Evolutionary conservation across 176 grass and related monocot species (phyloP).

Genomic region (Panicum miliaceum): DNA sequence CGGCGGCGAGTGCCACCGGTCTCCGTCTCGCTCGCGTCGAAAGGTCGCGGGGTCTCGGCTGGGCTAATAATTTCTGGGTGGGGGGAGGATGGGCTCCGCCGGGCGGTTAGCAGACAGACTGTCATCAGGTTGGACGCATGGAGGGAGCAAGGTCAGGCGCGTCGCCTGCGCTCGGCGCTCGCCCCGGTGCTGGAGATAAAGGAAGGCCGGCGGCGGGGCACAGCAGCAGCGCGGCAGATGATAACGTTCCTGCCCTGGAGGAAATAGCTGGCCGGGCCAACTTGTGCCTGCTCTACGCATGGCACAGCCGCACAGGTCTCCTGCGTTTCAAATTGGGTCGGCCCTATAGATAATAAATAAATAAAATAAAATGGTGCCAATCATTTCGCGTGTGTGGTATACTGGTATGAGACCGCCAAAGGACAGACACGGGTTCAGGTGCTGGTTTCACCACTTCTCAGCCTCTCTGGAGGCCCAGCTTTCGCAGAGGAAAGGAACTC

Average conservation of each 20-base stretch:
- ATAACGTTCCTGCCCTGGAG: neutral
- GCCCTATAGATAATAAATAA: neutral
- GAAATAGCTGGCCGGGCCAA: constrained; percentile 42
- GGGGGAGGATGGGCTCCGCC: constrained; percentile 20
- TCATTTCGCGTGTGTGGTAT: neutral
- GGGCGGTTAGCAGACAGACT: neutral
- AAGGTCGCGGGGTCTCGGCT: neutral
- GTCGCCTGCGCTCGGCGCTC: neutral
- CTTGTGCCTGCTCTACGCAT: constrained; percentile 5
- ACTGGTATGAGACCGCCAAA: neutral
- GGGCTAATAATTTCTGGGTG: constrained; percentile 16
- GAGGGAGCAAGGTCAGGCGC: constrained; percentile 1
- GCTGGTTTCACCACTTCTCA: too few species aligned
- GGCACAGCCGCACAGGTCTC: neutral
- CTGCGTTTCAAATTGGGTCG: neutral
- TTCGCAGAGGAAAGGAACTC: neutral
- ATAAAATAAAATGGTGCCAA: neutral
- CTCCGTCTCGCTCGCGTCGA: constrained; percentile 4
- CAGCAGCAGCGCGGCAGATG: neutral
- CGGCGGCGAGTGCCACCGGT: neutral
- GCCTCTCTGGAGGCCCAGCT: too few species aligned
- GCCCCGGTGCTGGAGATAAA: neutral
- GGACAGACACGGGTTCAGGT: neutral
- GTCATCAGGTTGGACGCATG: constrained; percentile 30
- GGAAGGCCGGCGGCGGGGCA: neutral